These are phyloP conservation scores for Malania oleifera DNA, from an alignment of 164 flowering plant species.

Conservation along the genomic window DNA sequence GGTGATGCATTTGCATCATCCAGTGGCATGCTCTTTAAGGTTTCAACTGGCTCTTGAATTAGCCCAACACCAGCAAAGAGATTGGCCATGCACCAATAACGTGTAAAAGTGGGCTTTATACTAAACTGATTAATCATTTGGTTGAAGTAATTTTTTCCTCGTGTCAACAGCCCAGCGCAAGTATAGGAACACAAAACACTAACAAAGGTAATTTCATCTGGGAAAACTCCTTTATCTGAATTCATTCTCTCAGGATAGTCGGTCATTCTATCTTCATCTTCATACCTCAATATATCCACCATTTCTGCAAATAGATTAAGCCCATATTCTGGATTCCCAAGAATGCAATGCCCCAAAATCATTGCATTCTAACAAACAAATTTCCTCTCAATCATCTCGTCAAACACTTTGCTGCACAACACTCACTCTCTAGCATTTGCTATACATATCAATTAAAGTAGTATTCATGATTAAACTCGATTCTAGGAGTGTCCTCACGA, in stretches of 20 bases:
- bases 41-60: conserved; percentile 44
- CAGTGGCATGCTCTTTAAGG: conserved; percentile 36
- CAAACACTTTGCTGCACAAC: conserved; percentile 44
- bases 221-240: conserved; percentile 20
- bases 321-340: conserved; percentile 61
- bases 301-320: conserved; percentile 42
- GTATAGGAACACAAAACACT: conserved; percentile 73
- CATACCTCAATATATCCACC: conserved; percentile 15
- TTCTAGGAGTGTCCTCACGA: conserved; percentile 21
- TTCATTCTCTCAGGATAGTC: neutral
- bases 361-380: conserved; percentile 73
- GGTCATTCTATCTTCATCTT: conserved; percentile 6
- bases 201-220: conserved; percentile 62
- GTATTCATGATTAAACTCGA: conserved; percentile 43
- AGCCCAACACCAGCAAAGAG: conserved; percentile 45
- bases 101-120: conserved; percentile 67
- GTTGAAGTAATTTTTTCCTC: conserved; percentile 42
- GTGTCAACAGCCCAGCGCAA: conserved; percentile 40
- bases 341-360: conserved; percentile 67
- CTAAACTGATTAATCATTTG: conserved; percentile 39
- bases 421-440: conserved; percentile 48
- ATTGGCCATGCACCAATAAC: conserved; percentile 85
- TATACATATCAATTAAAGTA: conserved; percentile 67
- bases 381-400: conserved; percentile 40
- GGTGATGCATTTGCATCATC: conserved; percentile 21